Base-by-base conservation (phyloP, 2,329 filamentous ascomycete genomes). In the Emergomyces orientalis region DNA sequence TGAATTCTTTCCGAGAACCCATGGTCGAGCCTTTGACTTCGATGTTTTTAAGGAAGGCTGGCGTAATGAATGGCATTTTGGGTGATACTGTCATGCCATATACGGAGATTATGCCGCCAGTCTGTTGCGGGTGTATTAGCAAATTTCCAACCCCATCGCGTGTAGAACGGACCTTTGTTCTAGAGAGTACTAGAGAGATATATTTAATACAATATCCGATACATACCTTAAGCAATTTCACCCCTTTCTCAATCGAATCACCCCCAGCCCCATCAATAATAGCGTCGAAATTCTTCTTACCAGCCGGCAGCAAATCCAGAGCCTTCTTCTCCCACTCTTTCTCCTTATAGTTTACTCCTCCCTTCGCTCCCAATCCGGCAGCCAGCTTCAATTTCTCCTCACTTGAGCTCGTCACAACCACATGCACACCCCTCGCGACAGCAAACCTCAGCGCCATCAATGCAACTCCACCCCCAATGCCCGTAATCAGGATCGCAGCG, bases 11-110 rank as follows among this genome's bases (percentile, higher is more conserved):
- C 54, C 89, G 83, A 34, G 90, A 96, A 0, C 93, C 93, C 92
- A 97, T 96, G 0, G 92, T 97, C 17, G 85, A 87, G 22, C 94
- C 93, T 58, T 84, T 84, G 34, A 97, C 81, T 68, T 97, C 93
- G 61, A 97, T 84, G 71, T 97, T 96, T 75, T 88, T 89, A 65
- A 97, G 76, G 17, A 94, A 88, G 0, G 91, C 91, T 64, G 81
- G 77, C 89, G 97, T 96, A 14, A 84, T 71, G 83, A 90, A 97
- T 60, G 90, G 86, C 87, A 96, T 93, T 77, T 88, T 90, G 1
- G 93, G 92, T 0, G 81, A 79, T 2, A 89, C 79, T 0, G 93
- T 97, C 93, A 97, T 97, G 65, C 94, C 93, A 73, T 97, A 97
- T 68, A 87, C 81, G 1, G 87, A 84, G 64, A 97, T 87, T n/a